Evolutionary conservation across 2,329 filamentous ascomycete genomes (phyloP), one percentile per base, ranked within the genome.

Genomic region (Botrytis paeoniae): DNA sequence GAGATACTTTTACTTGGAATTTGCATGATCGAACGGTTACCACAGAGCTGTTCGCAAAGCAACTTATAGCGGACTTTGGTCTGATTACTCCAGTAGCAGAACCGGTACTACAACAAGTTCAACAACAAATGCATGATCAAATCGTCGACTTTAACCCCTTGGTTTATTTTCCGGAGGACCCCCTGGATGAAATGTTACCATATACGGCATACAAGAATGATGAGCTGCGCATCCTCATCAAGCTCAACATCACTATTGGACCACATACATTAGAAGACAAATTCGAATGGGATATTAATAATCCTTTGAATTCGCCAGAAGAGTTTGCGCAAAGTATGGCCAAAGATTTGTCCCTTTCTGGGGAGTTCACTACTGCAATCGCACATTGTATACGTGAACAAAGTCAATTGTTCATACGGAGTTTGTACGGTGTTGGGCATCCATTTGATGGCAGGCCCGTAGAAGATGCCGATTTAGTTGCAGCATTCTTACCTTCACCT

Each of bases 261-360:
- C 92, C 93, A 76, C 93, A 97, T 80, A 98, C 95, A 0, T 86
- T 99, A 39, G 92, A 98, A 51, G 96, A 99, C 80, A 96, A 98
- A 81, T 98, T 99, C 75, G 96, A 99, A 83, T 99, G 96, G 96
- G 96, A 99, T 78, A 94, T 98, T 81, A 98, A 98, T 83, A 97
- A 97, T 81, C 92, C 95, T 0, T 85, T 92, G 71, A 99, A 99
- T 82, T 97, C 93, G 0, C 94, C 96, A 3, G 96, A 99, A 83
- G 94, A 97, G 73, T 99, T 99, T 81, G 96, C 96, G 39, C 86
- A 89, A 75, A 91, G 91, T 80, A 97, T 98, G 93, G 91, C 95
- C 0, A 89, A 90, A 74, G 96, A 99, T 79, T 87, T 99, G 39
- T 95, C 95, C 7, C 87, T 99, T 29, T 94, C 93, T 0, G 96